Evolutionary conservation across 2,329 filamentous ascomycete species (phyloP).

Genomic region (Pyrenochaeta sp.): DNA sequence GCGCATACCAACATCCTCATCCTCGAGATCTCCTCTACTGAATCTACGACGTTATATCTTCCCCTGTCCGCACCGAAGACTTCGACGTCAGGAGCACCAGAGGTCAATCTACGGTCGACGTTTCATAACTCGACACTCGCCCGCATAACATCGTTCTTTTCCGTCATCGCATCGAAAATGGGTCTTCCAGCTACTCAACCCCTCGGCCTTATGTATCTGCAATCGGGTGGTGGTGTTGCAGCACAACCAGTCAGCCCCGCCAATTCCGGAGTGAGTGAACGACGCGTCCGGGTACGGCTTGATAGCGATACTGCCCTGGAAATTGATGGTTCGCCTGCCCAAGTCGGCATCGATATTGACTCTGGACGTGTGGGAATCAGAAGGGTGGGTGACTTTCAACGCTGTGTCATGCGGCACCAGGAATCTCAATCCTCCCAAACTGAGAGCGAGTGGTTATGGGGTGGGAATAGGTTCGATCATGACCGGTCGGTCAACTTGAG

Average conservation of each 20-base stretch:
- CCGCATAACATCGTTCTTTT: constrained; percentile 76
- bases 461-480: constrained; percentile 8
- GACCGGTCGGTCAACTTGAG: constrained; percentile 16
- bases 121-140: constrained; percentile 77
- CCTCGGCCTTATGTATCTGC: constrained; percentile 71
- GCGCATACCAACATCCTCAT: constrained; percentile 71
- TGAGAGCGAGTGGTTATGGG: constrained; percentile 29
- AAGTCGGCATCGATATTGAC: constrained; percentile 23
- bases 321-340: constrained; percentile 32
- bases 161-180: constrained; percentile 83
- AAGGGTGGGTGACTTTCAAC: constrained; percentile 2
- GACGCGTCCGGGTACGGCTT: constrained; percentile 63
- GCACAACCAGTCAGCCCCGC: constrained; percentile 72
- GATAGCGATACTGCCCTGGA: constrained; percentile 33
- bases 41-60: constrained; percentile 54
- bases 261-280: constrained; percentile 74
- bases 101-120: constrained; percentile 64
- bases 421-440: background rate
- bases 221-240: constrained; percentile 64
- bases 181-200: constrained; percentile 69
- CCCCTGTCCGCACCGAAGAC: constrained; percentile 19
- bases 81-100: constrained; percentile 33
- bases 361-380: constrained; percentile 27
- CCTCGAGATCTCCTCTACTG: constrained; percentile 69
- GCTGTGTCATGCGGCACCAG: background rate